Conservation (phyloP, 495 filamentous ascomycete species). For the Cairneyella variabilis region DNA sequence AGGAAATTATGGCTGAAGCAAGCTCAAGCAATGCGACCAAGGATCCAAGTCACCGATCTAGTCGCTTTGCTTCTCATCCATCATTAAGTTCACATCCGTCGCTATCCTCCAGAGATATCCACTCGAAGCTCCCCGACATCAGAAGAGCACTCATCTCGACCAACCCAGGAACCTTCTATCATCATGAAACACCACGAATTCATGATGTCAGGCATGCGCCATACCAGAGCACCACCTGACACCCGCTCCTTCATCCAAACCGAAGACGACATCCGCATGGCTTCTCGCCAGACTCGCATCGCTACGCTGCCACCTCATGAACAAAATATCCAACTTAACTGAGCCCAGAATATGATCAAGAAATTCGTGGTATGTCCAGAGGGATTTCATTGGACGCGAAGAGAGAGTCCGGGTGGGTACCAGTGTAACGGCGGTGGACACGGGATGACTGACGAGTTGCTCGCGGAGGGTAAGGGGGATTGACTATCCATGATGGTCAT, state of each 20-base stretch:
- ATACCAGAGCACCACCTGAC: not conserved
- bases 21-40: too few relatives aligned
- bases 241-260: not conserved
- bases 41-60: too few relatives aligned
- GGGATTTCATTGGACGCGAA: not conserved
- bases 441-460: constrained; percentile 9
- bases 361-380: not conserved
- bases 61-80: too few relatives aligned
- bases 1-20: too few relatives aligned
- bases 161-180: too few relatives aligned
- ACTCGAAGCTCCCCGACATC: too few relatives aligned
- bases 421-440: constrained; percentile 10
- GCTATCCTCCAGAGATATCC: too few relatives aligned
- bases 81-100: too few relatives aligned
- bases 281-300: not conserved
- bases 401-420: not conserved
- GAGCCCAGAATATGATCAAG: constrained; percentile 5
- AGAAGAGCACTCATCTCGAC: too few relatives aligned
- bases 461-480: constrained; percentile 11
- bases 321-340: not conserved
- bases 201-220: too few relatives aligned
- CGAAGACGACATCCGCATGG: not conserved
- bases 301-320: not conserved
- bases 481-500: too few relatives aligned
- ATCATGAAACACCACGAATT: too few relatives aligned